These are phyloP conservation scores for Colletotrichum liriopes DNA, from an alignment of 2,329 filamentous ascomycete species.

Conservation along the genomic window DNA sequence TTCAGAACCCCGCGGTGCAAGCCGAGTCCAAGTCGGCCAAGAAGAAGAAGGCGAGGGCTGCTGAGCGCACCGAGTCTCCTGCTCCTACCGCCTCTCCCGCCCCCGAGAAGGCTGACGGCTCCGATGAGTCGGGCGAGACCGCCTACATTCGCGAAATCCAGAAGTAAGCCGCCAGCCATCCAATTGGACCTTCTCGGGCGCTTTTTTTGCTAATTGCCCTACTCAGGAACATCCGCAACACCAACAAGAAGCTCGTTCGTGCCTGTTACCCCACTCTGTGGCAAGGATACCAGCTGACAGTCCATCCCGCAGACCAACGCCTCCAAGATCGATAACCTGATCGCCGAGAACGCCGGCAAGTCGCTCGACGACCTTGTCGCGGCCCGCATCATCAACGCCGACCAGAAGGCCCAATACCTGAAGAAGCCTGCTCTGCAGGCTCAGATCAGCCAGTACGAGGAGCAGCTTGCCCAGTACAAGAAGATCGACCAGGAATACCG, in stretches of 20 bases:
- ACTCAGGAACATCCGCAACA: slow-evolving; percentile 86
- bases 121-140: slow-evolving; percentile 77
- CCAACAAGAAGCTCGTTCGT: slow-evolving; percentile 94
- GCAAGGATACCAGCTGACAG: slow-evolving; percentile 24
- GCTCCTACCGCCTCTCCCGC: slow-evolving; percentile 66
- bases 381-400: slow-evolving; percentile 82
- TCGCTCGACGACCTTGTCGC: slow-evolving; percentile 81
- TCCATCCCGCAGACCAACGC: slow-evolving; percentile 71
- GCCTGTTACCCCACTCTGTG: slow-evolving; percentile 9
- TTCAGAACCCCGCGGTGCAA: slow-evolving; percentile 74
- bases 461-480: slow-evolving; percentile 81
- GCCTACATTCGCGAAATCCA: slow-evolving; percentile 89
- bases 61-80: slow-evolving; percentile 69
- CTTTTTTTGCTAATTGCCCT: slow-evolving; percentile 31
- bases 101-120: slow-evolving; percentile 68
- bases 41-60: slow-evolving; percentile 77
- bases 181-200: slow-evolving; percentile 19
- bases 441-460: slow-evolving; percentile 79
- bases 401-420: slow-evolving; percentile 83
- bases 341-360: slow-evolving; percentile 79
- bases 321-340: slow-evolving; percentile 79
- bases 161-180: slow-evolving; percentile 74
- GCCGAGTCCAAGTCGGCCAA: slow-evolving; percentile 76
- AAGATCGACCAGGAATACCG: slow-evolving; percentile 83
- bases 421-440: slow-evolving; percentile 83